Evolutionary conservation across 2,329 filamentous ascomycete species (phyloP), one percentile per base, ranked within the genome.

Genomic region (Fusarium algeriense): DNA sequence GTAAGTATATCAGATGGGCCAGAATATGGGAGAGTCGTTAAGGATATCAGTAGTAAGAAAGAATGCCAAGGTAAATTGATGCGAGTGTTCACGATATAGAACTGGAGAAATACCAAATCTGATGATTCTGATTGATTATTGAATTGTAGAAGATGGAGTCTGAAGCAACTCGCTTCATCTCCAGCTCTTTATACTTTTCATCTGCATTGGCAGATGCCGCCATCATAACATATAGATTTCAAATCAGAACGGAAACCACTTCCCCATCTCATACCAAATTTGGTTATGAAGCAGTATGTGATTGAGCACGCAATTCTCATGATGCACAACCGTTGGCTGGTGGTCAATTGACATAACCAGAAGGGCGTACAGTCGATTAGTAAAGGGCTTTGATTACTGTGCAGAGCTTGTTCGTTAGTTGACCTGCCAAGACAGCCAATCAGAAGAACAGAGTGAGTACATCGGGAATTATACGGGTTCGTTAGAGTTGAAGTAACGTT

Each of bases 291-390:
- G 64, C 59, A 32, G 53, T 66, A 61, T 43, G 49, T 43, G 32
- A 32, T 40, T 67, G 70, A 77, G 76, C 76, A 77, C 75, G 73
- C 69, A 68, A 77, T 77, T 45, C 17, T 20, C 41, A 58, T 54
- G 40, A 52, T 64, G 63, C 48, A 61, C 56, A 52, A 52, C 61
- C 50, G 75, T 69, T 74, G 74, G 71, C 59, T 73, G 40, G 34
- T 61, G 53, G 64, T 70, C 65, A 72, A 70, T 65, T 56, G 41
- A 38, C 64, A 52, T 52, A 23, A 32, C 34, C 23, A n/a, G 20
- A 52, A 74, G 75, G 73, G 67, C 69, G 61, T 48, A 46, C 56
- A 20, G 19, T 43, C 46, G 63, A 76, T 76, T 76, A 75, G 60
- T 75, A 74, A 76, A 73, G 40, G 37, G 11, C 12, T 14, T 52